Conservation (phyloP, 1,139 yeast genomes). For the Candida neerlandica region DNA sequence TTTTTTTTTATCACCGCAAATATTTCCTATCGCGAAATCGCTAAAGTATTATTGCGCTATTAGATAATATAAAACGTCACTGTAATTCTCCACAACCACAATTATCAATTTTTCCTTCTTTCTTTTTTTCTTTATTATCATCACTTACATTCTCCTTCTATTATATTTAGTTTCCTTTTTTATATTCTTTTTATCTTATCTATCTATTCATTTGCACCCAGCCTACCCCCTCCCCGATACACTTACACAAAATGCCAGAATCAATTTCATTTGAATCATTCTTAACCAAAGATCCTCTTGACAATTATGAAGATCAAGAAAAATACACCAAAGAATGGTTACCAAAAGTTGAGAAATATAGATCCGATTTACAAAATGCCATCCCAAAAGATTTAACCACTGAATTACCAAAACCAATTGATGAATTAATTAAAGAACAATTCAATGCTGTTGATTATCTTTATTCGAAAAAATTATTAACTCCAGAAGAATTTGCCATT, state of each 20-base stretch:
- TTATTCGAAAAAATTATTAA: slow-evolving; percentile 24
- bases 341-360: slow-evolving; percentile 56
- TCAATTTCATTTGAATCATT: slow-evolving; percentile 20
- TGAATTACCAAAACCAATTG: slow-evolving; percentile 44
- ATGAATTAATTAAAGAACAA: slow-evolving; percentile 39
- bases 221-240: too few species aligned
- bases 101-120: too few species aligned
- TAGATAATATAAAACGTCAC: too few species aligned
- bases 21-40: too few species aligned
- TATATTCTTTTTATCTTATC: too few species aligned
- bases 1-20: too few species aligned
- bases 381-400: slow-evolving; percentile 45
- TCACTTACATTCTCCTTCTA: too few species aligned
- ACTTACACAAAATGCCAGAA: neutral
- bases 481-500: slow-evolving; percentile 46
- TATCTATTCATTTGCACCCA: too few species aligned
- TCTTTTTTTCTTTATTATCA: too few species aligned
- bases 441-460: slow-evolving; percentile 52
- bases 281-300: slow-evolving; percentile 35
- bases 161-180: too few species aligned
- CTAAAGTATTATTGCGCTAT: too few species aligned
- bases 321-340: slow-evolving; percentile 38
- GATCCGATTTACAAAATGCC: slow-evolving; percentile 41
- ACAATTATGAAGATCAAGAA: slow-evolving; percentile 40
- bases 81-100: too few species aligned